Base-by-base conservation (phyloP, 2,329 filamentous ascomycete species). In the Purpureocillium takamizusanense region DNA sequence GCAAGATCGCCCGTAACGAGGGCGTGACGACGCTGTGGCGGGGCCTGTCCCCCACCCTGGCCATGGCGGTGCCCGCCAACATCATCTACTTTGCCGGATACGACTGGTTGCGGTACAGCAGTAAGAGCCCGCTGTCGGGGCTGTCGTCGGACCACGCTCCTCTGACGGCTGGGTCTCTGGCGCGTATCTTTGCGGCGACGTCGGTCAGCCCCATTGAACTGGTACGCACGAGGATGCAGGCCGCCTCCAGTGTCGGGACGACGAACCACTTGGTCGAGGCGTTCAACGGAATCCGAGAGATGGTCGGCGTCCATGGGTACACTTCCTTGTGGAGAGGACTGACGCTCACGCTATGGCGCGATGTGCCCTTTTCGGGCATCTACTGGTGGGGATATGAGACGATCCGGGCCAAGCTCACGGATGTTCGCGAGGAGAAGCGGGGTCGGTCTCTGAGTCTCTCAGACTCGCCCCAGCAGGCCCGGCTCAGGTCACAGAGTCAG, bases 31-130 rank as follows among this genome's bases (percentile, higher is more conserved):
- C 89, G 2, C 65, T 98, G 28, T 98, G 92, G 90, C 77, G 92
- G 44, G 92, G 92, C 0, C 67, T 98, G 5, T 94, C 86, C n/a
- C 90, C 92, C 0, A 98, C 92, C 0, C 67, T 98, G 16, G 74
- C 88, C 46, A 98, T 98, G 92, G 81, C 88, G 0, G 76, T 98
- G 6, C 92, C 92, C 0, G 87, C 81, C 18, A 98, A 98, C 57
- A 92, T 98, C 49, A 97, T 98, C 48, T 98, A 98, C 63, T 95
- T 97, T 54, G 94, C 92, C 11, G 92, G 92, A 30, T 98, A 98
- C 61, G 92, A 98, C 55, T 95, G 88, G 83, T 60, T 98, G 42
- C 81, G 92, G 28, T 84, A 74, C 46, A 83, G 86, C 51, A 66
- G 69, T 1, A 66, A 65, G 31, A 94, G 86, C 49, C 89, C 88